Conservation (phyloP, 148 eudicot genomes). For the Tetragonia tetragonoides region DNA sequence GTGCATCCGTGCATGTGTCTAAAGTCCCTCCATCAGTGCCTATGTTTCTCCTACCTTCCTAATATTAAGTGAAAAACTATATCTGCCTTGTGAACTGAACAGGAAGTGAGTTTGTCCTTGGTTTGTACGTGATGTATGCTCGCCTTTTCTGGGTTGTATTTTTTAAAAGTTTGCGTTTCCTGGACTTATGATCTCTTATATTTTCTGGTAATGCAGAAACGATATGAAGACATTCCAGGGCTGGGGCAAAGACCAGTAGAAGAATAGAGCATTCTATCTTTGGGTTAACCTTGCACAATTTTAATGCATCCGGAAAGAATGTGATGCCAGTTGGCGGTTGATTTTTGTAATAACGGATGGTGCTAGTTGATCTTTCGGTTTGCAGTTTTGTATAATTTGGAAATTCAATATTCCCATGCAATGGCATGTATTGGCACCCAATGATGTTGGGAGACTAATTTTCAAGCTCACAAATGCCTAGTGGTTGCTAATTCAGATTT, state of each 20-base stretch:
- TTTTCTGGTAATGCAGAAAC: slow-evolving; percentile 35
- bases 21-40: not conserved
- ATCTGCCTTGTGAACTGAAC: too few relatives aligned
- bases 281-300: not conserved
- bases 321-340: slow-evolving; percentile 20
- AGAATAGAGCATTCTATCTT: slow-evolving; percentile 21
- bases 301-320: slow-evolving; percentile 11
- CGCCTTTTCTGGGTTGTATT: not conserved
- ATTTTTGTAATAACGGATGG: slow-evolving; percentile 26
- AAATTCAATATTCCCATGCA: slow-evolving; percentile 7
- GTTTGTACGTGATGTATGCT: not conserved
- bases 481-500: not conserved
- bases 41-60: not conserved
- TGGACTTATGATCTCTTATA: not conserved
- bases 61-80: not conserved
- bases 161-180: not conserved
- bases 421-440: slow-evolving; percentile 1
- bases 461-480: not conserved
- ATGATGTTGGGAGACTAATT: slow-evolving; percentile 9
- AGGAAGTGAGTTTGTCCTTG: not conserved
- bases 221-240: slow-evolving; percentile 45
- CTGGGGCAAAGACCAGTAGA: slow-evolving; percentile 42
- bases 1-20: too few relatives aligned
- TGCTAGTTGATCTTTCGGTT: slow-evolving; percentile 15
- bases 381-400: slow-evolving; percentile 6